Evolutionary conservation across 805 yeast genomes (phyloP), one percentile per base, ranked within the genome.

Genomic region (Metschnikowia corniflorae): DNA sequence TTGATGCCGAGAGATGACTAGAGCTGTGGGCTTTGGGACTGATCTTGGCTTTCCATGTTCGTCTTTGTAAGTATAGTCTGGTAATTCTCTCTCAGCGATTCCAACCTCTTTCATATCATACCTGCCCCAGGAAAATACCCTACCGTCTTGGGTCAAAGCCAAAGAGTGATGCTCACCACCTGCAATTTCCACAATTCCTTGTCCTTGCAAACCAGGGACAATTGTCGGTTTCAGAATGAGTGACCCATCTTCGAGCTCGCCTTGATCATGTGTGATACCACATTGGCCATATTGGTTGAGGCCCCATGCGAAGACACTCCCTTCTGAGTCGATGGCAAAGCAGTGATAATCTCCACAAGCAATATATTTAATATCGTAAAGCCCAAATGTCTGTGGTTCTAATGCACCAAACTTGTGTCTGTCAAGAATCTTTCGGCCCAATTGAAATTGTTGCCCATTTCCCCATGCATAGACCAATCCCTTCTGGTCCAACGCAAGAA

Each of bases 381-480:
- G 71, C 0, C 95, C 95, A 55, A 89, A 80, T 42, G 83, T 82
- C 51, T 88, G 78, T 31, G 95, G 95, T 43, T 81, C 89, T 36
- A 86, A 68, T 2, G 87, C 77, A 42, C 78, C 74, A 53, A 73
- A 73, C 61, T 84, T 74, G 49, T 80, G 86, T 63, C 86, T 85
- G 63, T 78, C 97, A 61, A 80, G 55, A 16, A 89, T 78, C 53
- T 80, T 81, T 54, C 96, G 77, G 16, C 97, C 99, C 47, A 93
- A 71, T 65, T 93, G 97, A 61, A 71, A 79, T 54, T 86, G 95
- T 53, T 89, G 95, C 17, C 97, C 96, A 57, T 86, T 85, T 49
- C 99, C 99, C 98, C 98, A 93, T 0, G 97, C 89, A 55, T 75
- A 87, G 1, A 89, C 97, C 36, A 80, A 71, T 40, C 98, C 98